Evolutionary conservation across 352 stramenopile species (phyloP), one percentile per base, ranked within the genome.

Genomic region (Phytophthora pluvialis): DNA sequence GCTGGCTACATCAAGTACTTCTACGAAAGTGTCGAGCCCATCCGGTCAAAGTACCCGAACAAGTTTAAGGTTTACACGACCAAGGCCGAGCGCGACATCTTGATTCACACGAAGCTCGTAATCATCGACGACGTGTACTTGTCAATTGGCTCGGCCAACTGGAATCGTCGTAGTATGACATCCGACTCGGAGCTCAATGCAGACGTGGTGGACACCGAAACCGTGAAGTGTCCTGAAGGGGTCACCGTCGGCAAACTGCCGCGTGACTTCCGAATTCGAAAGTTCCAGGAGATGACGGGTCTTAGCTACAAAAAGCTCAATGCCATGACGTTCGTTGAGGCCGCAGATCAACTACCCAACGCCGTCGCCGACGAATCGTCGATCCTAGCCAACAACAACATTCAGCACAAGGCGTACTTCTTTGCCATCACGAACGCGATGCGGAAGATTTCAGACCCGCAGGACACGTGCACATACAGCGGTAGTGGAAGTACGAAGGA

Each of bases 41-140:
- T 89, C 31, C 68, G 70, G n/a, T 67, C 74, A 25, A 67, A 67
- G 15, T 71, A 58, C 35, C 63, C 63, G 9, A 55, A 67, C 42
- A 71, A 71, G 25, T 13, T 67, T 18, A 66, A 71, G 12, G 47
- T 89, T 7, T 85, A 78, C 64, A 66, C 64, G 3, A 80, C 73
- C n/a, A 77, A 77, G 21, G 18, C 43, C 16, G 52, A 67, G 13
- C 51, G 70, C 13, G 55, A 71, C 5, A 50, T 88, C 5, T 89
- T 83, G 69, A 68, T 88, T 26, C 78, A 86, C 64, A 85, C 67
- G 46, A 88, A 88, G 56, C 50, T 81, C 12, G 54, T 87, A 58
- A 60, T 86, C 60, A 64, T 86, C 32, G 81, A 90, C 67, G 78
- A 88, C 55, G 80, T 89, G 16, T 89, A 77, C 60, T 58, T 90